Percentiles rank a stretch among this genome's conserved stretches.
Evolutionary conservation across 2,329 filamentous ascomycete species (phyloP).

Genomic region (Ophiostoma sp.): DNA sequence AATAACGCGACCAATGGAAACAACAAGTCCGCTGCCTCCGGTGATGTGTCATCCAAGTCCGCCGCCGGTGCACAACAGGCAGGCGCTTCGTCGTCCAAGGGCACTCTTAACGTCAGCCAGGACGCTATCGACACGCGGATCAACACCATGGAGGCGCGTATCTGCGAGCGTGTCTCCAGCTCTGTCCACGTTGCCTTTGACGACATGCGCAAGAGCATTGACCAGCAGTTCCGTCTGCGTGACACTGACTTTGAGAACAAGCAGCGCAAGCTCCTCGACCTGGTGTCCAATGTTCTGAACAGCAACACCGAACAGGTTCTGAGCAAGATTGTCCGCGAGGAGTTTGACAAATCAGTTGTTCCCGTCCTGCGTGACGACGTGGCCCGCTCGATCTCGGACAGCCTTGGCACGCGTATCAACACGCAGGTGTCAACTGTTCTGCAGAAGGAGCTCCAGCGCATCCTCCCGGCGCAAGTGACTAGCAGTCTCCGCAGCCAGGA

Average conservation of each 20-base stretch:
- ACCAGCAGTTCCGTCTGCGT: conserved; percentile 61
- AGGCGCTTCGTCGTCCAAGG: conserved; percentile 7
- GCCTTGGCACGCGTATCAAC: conserved; percentile 68
- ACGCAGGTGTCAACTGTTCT: conserved; percentile 65
- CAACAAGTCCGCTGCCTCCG: conserved; percentile 20
- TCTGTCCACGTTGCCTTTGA: conserved; percentile 57
- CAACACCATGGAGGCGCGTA: conserved; percentile 52
- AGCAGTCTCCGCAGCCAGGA: conserved; percentile 73
- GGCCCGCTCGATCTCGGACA: conserved; percentile 67
- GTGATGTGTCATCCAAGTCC: conserved; percentile 35
- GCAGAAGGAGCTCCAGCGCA: conserved; percentile 70
- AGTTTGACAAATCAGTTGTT: conserved; percentile 73
- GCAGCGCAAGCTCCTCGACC: conserved; percentile 56
- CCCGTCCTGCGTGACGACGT: conserved; percentile 71
- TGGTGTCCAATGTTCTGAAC: conserved; percentile 61
- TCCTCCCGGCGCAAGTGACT: conserved; percentile 66
- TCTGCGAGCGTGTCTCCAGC: conserved; percentile 49
- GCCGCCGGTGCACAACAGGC: conserved; percentile 15
- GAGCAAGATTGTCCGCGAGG: conserved; percentile 70
- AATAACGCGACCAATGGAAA: neutral
- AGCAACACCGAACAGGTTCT: conserved; percentile 70
- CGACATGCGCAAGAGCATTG: conserved; percentile 43
- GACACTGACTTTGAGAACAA: conserved; percentile 55
- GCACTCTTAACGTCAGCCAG: conserved; percentile 29
- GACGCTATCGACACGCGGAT: conserved; percentile 58